These are phyloP conservation scores for Daedaleopsis sinensis DNA, from an alignment of 768 basidiomycete genomes.

Conservation along the genomic window DNA sequence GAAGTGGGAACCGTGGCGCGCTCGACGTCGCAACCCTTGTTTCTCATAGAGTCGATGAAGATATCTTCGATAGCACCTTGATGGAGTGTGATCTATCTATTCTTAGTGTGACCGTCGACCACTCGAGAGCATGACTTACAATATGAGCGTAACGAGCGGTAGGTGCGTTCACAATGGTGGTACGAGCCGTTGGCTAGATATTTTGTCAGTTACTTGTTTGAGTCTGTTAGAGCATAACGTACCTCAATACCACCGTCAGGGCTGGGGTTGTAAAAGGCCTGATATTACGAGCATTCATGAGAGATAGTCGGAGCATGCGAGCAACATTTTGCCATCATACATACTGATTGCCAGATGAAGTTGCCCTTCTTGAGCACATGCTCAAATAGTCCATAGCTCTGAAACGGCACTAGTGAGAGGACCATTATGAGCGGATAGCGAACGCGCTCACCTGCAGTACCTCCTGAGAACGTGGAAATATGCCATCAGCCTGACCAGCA, in stretches of 20 bases:
- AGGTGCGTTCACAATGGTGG: constrained; percentile 60
- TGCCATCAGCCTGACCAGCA: constrained; percentile 58
- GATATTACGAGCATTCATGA: not conserved
- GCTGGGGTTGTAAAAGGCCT: constrained; percentile 80
- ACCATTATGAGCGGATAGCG: not conserved
- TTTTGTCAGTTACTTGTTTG: not conserved
- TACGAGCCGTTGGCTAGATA: constrained; percentile 47
- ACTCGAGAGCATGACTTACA: constrained; percentile 36
- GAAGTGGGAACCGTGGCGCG: constrained; percentile 53
- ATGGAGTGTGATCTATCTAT: constrained; percentile 53
- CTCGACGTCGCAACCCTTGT: constrained; percentile 49
- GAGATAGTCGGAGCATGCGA: not conserved
- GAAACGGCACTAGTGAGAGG: not conserved
- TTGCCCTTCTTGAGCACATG: constrained; percentile 63
- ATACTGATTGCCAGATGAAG: constrained; percentile 70
- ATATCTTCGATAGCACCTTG: constrained; percentile 67
- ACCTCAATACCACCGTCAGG: constrained; percentile 66
- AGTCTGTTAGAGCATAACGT: constrained; percentile 1
- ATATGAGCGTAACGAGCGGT: constrained; percentile 75
- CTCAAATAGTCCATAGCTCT: constrained; percentile 82
- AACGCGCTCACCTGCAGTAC: constrained; percentile 43
- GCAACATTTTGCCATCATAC: constrained; percentile 17
- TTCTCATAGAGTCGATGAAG: constrained; percentile 57
- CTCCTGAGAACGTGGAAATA: constrained; percentile 57
- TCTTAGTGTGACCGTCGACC: not conserved